phyloP scores from a whole-genome alignment of 2,329 filamentous ascomycete species.

The Trichoderma sp. region DNA sequence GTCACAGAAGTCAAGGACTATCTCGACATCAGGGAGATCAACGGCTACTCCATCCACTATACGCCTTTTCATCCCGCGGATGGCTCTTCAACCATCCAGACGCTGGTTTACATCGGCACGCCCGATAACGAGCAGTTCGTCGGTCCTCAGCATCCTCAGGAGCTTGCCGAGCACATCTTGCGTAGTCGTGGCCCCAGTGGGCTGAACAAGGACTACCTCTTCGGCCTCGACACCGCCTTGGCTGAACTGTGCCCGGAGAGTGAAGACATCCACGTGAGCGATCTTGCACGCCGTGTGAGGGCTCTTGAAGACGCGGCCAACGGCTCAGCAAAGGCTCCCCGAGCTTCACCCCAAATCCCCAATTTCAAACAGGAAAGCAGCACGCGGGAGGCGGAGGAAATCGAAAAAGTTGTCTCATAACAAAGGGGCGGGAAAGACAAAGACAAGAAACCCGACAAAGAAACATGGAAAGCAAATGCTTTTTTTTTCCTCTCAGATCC shows the following conservation, averaged over 20 bases:
- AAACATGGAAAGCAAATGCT: conserved; percentile 16
- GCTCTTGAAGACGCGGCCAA: conserved; percentile 43
- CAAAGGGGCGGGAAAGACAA: conserved; percentile 8
- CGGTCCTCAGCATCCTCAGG: conserved; percentile 74
- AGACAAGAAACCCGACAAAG: conserved; percentile 12
- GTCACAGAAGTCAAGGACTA: conserved; percentile 83
- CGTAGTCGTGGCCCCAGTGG: conserved; percentile 78
- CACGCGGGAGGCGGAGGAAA: conserved; percentile 32
- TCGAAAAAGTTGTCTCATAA: conserved; percentile 25
- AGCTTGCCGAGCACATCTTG: conserved; percentile 77
- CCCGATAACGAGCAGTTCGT: conserved; percentile 91
- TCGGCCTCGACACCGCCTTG: conserved; percentile 73
- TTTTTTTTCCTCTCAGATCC: conserved; percentile 5
- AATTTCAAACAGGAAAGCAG: conserved; percentile 27
- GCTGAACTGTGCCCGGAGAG: conserved; percentile 69
- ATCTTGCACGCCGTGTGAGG: conserved; percentile 71
- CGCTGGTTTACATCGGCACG: conserved; percentile 89
- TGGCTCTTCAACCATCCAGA: conserved; percentile 41
- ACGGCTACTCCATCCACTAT: conserved; percentile 93
- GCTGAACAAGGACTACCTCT: conserved; percentile 84
- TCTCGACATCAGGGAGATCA: conserved; percentile 94
- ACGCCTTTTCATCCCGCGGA: conserved; percentile 68
- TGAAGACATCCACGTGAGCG: conserved; percentile 78
- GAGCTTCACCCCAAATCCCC: conserved; percentile 18
- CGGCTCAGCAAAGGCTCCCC: conserved; percentile 19